phyloP scores from a whole-genome alignment of 140 eudicot genomes.

The Bidens hawaiensis region DNA sequence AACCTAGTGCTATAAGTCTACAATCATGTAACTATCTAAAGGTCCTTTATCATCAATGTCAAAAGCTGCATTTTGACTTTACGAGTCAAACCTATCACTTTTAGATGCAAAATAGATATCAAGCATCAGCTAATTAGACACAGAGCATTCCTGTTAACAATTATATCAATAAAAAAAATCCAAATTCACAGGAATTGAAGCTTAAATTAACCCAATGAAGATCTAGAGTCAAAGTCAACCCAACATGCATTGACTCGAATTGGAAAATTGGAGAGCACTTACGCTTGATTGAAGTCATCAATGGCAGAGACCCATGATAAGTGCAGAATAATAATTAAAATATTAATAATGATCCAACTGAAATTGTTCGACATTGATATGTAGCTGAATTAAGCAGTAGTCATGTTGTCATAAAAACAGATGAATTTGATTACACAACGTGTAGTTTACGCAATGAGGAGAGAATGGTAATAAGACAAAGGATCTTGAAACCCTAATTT shows the following conservation, averaged over 20 bases:
- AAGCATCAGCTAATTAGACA: neutral
- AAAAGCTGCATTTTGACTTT: slow-evolving; percentile 15
- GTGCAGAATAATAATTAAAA: slow-evolving; percentile 20
- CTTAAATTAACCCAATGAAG: slow-evolving; percentile 4
- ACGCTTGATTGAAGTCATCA: slow-evolving; percentile 75
- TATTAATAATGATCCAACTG: slow-evolving; percentile 31
- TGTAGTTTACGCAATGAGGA: slow-evolving; percentile 13
- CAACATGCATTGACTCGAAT: too few species aligned
- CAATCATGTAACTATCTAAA: too few species aligned
- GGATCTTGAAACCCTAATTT: slow-evolving; percentile 20
- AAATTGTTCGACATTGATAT: slow-evolving; percentile 52
- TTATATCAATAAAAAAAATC: neutral
- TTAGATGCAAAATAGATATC: slow-evolving; percentile 8
- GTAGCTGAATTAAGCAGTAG: slow-evolving; percentile 5
- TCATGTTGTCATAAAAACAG: too few species aligned
- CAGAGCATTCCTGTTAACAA: neutral
- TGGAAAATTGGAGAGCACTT: slow-evolving; percentile 20
- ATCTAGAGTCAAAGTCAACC: slow-evolving; percentile 4
- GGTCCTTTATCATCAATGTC: too few species aligned
- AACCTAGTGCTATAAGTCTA: neutral
- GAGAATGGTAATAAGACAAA: slow-evolving; percentile 1
- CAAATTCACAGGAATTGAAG: neutral
- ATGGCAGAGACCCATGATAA: slow-evolving; percentile 38
- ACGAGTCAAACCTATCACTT: neutral
- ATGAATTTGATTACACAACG: neutral